phyloP scores from a whole-genome alignment of 2,329 filamentous ascomycete genomes.

The Fusarium bactridioides region DNA sequence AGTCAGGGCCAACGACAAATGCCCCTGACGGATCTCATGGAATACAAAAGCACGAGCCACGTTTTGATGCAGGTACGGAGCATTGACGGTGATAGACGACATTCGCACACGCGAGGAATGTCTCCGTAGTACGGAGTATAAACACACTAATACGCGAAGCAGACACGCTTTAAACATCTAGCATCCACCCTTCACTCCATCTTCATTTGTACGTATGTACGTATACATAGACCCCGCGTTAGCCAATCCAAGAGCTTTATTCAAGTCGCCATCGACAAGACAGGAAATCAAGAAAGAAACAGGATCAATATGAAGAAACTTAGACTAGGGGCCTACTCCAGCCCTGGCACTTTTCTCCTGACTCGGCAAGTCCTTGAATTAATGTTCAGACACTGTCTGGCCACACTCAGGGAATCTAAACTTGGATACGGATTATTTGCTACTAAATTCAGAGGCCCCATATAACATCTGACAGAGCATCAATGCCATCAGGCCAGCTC shows the following conservation, averaged over 20 bases:
- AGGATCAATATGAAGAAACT: constrained; percentile 3
- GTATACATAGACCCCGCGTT: background rate
- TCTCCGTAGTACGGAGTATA: background rate
- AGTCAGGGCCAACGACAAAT: constrained; percentile 8
- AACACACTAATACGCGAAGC: constrained; percentile 4
- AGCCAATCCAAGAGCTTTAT: constrained; percentile 10
- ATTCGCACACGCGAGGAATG: background rate
- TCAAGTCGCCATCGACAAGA: constrained; percentile 2
- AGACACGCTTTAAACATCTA: background rate
- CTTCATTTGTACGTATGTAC: background rate
- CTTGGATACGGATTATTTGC: background rate
- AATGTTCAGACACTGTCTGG: background rate
- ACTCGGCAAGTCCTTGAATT: background rate
- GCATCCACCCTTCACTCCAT: background rate
- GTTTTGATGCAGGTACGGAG: constrained; percentile 38
- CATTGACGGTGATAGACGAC: constrained; percentile 9
- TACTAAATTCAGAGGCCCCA: background rate
- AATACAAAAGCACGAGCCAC: constrained; percentile 42
- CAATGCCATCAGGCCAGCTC: background rate
- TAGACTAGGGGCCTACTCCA: background rate
- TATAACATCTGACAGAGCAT: background rate
- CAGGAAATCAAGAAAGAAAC: constrained; percentile 7
- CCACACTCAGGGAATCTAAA: background rate
- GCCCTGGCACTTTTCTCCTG: background rate
- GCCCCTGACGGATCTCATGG: constrained; percentile 33